Conservation (phyloP, 768 basidiomycete species). For the Boletus edulis region DNA sequence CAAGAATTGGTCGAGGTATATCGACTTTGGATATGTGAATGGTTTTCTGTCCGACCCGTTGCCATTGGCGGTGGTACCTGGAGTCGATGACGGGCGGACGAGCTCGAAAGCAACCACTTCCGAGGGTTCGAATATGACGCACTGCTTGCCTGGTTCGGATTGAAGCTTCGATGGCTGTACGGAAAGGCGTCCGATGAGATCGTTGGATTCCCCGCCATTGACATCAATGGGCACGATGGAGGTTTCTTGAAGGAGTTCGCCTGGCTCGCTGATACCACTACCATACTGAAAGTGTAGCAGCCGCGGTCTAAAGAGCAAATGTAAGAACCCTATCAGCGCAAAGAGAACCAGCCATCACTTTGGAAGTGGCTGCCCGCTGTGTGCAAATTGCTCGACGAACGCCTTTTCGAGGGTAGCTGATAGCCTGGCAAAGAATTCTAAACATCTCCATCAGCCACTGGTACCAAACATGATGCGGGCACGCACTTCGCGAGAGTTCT, state of each 20-base stretch:
- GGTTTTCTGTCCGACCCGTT: slow-evolving; percentile 27
- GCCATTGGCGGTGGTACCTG: slow-evolving; percentile 10
- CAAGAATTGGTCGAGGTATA: slow-evolving; percentile 75
- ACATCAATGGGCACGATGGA: slow-evolving; percentile 54
- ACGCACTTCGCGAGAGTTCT: slow-evolving; percentile 42
- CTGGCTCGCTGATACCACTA: slow-evolving; percentile 35
- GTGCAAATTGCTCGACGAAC: slow-evolving; percentile 36
- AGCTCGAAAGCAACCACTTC: slow-evolving; percentile 62
- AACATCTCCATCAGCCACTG: slow-evolving; percentile 4
- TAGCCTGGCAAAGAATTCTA: slow-evolving; percentile 52
- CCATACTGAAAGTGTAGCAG: slow-evolving; percentile 61
- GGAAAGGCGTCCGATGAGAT: slow-evolving; percentile 53
- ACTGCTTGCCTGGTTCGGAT: slow-evolving; percentile 37
- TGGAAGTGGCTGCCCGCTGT: slow-evolving; percentile 29
- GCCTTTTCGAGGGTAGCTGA: slow-evolving; percentile 44
- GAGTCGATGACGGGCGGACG: slow-evolving; percentile 24
- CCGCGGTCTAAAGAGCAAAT: slow-evolving; percentile 24
- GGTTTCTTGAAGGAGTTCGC: slow-evolving; percentile 34
- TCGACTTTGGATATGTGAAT: slow-evolving; percentile 60
- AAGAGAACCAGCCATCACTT: slow-evolving; percentile 24
- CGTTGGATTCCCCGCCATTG: slow-evolving; percentile 43
- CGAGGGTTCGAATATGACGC: slow-evolving; percentile 61
- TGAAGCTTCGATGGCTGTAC: slow-evolving; percentile 32
- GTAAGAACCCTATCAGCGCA: slow-evolving; percentile 2
- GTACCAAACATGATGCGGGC: not conserved